Evolutionary conservation across 1,284 basidiomycete species (phyloP).

Genomic region (Polyporus tsugae): DNA sequence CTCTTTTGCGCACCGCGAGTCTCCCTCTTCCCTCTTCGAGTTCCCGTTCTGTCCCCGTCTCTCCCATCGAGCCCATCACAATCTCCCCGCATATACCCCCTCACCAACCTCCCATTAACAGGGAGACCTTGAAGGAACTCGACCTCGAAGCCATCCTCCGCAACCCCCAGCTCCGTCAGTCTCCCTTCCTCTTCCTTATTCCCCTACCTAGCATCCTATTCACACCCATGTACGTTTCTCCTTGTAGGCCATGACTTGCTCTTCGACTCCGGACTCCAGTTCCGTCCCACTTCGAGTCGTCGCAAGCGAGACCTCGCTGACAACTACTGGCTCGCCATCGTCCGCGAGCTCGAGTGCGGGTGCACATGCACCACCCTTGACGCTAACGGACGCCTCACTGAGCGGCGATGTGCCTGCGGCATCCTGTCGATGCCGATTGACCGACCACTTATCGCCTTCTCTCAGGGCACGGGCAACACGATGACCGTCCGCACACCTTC

Average conservation of each 20-base stretch:
- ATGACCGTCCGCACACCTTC: constrained; percentile 76
- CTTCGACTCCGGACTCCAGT: constrained; percentile 82
- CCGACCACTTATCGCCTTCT: constrained; percentile 55
- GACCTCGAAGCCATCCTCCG: constrained; percentile 88
- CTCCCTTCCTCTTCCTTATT: constrained; percentile 21
- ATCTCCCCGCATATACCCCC: constrained; percentile 70
- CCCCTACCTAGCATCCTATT: constrained; percentile 21
- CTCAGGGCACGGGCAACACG: constrained; percentile 47
- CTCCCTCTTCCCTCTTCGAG: constrained; percentile 37
- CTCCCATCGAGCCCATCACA: constrained; percentile 55
- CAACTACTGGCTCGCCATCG: constrained; percentile 87
- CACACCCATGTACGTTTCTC: constrained; percentile 29
- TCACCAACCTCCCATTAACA: constrained; percentile 81
- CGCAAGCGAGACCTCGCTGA: constrained; percentile 81
- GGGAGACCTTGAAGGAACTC: constrained; percentile 84
- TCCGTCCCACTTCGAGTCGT: constrained; percentile 73
- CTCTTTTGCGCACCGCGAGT: constrained; percentile 41
- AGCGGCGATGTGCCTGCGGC: constrained; percentile 48
- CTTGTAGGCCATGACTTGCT: constrained; percentile 85
- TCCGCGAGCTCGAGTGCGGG: constrained; percentile 79
- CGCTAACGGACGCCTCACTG: constrained; percentile 58
- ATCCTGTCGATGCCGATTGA: constrained; percentile 33
- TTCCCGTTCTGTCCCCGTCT: constrained; percentile 39
- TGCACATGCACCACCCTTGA: constrained; percentile 89
- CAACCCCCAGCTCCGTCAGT: constrained; percentile 89